Base-by-base conservation (phyloP, 768 basidiomycete genomes). In the Suillus cothurnatus region DNA sequence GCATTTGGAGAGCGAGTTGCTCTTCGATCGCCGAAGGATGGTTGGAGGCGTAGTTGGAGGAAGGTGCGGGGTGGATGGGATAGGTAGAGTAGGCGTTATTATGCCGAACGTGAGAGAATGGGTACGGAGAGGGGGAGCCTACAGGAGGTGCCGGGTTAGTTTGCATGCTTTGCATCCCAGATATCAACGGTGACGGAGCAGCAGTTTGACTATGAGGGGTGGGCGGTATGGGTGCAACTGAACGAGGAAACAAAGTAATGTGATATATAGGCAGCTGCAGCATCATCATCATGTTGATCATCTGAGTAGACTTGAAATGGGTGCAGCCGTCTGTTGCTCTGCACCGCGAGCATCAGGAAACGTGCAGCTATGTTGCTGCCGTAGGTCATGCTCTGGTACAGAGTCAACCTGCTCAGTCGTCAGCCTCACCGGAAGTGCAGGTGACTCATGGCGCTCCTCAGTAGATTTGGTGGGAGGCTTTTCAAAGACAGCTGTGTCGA, bases 121-220 rank as follows among this genome's bases (percentile, higher is more conserved):
- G 91, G 73, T 87, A 91, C 0, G 92, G 92, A 65, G 91, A 93
- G 2, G 92, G 92, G 5, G 92, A 93, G 11, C 92, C 91, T 5
- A 80, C 84, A 6, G 84, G 85, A 11, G 81, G 80, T 3, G 86
- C 78, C 0, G 88, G 86, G 66, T 85, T 88, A 17, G 79, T 81
- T 56, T 84, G 84, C 64, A 80, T 80, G 50, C 81, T 82, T 57
- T 84, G 84, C 64, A 80, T 80, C 49, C 81, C 82, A 2, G 86
- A 85, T 26, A 89, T 73, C 31, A 88, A 77, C 0, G 91, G 91
- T 0, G 90, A 88, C 0, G 90, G 89, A 1, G 90, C 89, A 9
- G 88, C 85, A 0, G 90, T 90, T 64, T 90, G 88, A 58, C 85
- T 88, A 62, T 90, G 89, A 4, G 91, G 92, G 0, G 92, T 93